phyloP scores from a whole-genome alignment of 371 early-diverging fungal genomes.

The Dinochytrium kinnereticum region DNA sequence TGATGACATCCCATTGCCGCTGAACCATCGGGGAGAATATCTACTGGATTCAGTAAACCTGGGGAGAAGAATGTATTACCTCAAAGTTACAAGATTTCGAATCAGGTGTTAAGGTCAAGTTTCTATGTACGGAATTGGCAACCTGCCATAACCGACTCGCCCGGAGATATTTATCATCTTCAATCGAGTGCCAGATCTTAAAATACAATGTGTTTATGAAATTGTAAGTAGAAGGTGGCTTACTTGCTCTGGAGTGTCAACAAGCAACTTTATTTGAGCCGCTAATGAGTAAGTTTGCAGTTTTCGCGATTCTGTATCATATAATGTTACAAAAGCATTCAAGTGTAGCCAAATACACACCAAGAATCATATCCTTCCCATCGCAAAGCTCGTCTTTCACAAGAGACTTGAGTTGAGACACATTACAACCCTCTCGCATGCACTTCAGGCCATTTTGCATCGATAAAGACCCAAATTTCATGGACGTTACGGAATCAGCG shows the following conservation, averaged over 20 bases:
- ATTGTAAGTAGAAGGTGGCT: background rate
- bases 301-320: constrained; percentile 64
- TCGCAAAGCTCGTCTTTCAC: constrained; percentile 45
- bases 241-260: constrained; percentile 87
- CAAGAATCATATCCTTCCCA: constrained; percentile 48
- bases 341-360: constrained; percentile 32
- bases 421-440: constrained; percentile 66
- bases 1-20: constrained; percentile 85
- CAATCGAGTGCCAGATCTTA: constrained; percentile 80
- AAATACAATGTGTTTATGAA: background rate
- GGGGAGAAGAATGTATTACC: constrained; percentile 33
- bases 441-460: constrained; percentile 65
- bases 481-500: constrained; percentile 78
- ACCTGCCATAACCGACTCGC: constrained; percentile 74
- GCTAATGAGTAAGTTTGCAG: constrained; percentile 73
- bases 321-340: constrained; percentile 12
- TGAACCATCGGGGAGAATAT: constrained; percentile 79
- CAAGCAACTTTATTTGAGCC: constrained; percentile 80
- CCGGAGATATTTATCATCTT: constrained; percentile 69
- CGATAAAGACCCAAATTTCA: constrained; percentile 66
- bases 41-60: constrained; percentile 39
- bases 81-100: constrained; percentile 31
- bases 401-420: constrained; percentile 54
- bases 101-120: constrained; percentile 54
- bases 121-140: constrained; percentile 68